Evolutionary conservation across 192 early-diverging fungal genomes (phyloP).

Genomic region (Coemansia sp.): DNA sequence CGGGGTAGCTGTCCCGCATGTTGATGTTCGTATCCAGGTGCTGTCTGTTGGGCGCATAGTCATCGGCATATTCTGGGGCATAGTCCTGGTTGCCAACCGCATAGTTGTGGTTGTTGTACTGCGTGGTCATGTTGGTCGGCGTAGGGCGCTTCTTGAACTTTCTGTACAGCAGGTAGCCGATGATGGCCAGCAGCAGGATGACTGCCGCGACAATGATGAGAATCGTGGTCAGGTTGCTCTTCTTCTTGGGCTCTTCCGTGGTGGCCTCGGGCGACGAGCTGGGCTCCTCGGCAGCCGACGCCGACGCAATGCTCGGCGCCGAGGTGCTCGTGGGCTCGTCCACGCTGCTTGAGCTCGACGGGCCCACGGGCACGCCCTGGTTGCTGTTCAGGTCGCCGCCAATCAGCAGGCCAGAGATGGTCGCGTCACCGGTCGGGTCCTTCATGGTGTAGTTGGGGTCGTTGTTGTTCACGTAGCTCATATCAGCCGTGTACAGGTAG

Average conservation of each 20-base stretch:
- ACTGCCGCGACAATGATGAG: slow-evolving; percentile 24
- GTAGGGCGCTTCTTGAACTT: slow-evolving; percentile 24
- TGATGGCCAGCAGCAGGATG: slow-evolving; percentile 16
- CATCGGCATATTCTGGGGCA: slow-evolving; percentile 2
- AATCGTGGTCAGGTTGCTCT: slow-evolving; percentile 17
- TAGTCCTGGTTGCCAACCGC: slow-evolving; percentile 3
- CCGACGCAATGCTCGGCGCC: not conserved
- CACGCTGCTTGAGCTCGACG: not conserved
- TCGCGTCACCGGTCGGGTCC: slow-evolving; percentile 5
- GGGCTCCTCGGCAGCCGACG: not conserved
- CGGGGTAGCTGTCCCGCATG: not conserved
- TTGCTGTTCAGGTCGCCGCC: slow-evolving; percentile 27
- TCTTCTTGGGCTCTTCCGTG: slow-evolving; percentile 10
- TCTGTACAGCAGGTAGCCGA: slow-evolving; percentile 20
- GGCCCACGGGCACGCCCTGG: not conserved
- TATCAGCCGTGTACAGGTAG: slow-evolving; percentile 31
- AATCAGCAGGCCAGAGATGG: slow-evolving; percentile 15
- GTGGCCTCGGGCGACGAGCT: not conserved
- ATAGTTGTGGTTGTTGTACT: slow-evolving; percentile 19
- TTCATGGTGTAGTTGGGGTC: slow-evolving; percentile 31
- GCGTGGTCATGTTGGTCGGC: slow-evolving; percentile 8
- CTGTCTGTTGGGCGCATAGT: slow-evolving; percentile 2
- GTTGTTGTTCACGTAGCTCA: slow-evolving; percentile 35
- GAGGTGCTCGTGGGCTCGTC: too few relatives aligned
- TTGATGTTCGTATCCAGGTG: slow-evolving; percentile 9